Conservation (phyloP, 2,329 filamentous ascomycete species). For the Fusarium concolor region DNA sequence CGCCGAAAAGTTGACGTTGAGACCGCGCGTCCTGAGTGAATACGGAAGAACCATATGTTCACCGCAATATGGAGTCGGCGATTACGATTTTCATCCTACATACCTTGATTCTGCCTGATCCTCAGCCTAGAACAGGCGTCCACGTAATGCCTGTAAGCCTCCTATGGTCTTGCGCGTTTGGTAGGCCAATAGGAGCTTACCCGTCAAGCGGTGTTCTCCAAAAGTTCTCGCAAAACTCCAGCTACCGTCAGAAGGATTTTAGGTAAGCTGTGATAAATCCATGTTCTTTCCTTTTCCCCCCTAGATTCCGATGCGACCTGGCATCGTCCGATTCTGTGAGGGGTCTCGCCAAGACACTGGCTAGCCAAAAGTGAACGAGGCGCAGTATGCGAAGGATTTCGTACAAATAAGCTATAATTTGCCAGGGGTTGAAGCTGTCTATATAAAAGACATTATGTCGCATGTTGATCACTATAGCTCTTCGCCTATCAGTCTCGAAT, state of each 20-base stretch:
- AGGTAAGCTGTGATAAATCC: neutral
- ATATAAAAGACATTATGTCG: neutral
- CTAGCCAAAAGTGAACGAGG: neutral
- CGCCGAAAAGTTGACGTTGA: rapidly evolving
- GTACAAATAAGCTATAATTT: neutral
- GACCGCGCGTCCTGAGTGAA: neutral
- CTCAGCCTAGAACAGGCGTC: neutral
- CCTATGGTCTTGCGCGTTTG: too few relatives aligned
- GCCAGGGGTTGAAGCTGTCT: too few relatives aligned
- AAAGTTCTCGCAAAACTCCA: neutral
- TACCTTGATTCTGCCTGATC: neutral
- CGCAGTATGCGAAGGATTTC: neutral
- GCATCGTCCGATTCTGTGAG: neutral
- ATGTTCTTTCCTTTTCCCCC: neutral
- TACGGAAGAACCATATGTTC: neutral
- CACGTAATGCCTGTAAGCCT: neutral
- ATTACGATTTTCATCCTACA: neutral
- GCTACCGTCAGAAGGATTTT: too few relatives aligned
- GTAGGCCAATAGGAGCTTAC: neutral
- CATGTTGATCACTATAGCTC: rapidly evolving
- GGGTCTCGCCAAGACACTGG: neutral
- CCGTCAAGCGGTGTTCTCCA: too few relatives aligned
- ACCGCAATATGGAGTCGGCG: rapidly evolving
- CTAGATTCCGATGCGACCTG: neutral
- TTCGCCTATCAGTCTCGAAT: rapidly evolving